Base-by-base conservation (phyloP, 352 stramenopile genomes). In the Globisporangium solare region DNA sequence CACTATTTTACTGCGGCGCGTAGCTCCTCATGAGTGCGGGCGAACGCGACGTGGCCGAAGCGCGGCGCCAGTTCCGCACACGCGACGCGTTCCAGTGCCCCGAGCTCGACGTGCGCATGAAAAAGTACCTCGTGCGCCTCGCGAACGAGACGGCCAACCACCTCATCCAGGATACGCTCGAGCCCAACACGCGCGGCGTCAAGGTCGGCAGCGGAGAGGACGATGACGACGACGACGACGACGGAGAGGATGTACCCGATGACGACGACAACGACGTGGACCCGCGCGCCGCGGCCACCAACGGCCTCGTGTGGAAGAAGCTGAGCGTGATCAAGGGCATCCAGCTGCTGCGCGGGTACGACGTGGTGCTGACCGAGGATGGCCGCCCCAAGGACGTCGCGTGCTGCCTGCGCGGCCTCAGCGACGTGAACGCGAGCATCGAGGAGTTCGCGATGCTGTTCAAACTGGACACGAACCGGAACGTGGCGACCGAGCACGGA, bases 381-480 rank as follows among this genome's bases (percentile, higher is more conserved):
- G 74, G 88, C 35, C 43, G 47, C 43, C 32, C 54, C 20, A 51
- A 52, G 11, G 54, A 60, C 31, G 45, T 39, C 5, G 67, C 76
- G 14, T 80, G 75, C 37, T 88, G 82, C 54, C 66, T 89, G 31
- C 82, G 82, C 39, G 82, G 79, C 6, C 51, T 87, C 7, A 85
- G 71, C 27, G 72, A 87, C 20, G 77, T 94, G 10, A 86, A 85
- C 56, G 84, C 82, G 10, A 90, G 79, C 54, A 83, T 94, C 56
- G 84, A 92, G 46, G 84, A 94, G 61, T 88, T 92, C 54, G 79
- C 84, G 37, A 69, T 89, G 63, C 67, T 89, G 27, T 94, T 94
- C 62, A 91, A 92, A 48, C 66, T 88, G 11, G 82, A 92, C 58
- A 82, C 79, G 39, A 85, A 76, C 64, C 68, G 68, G n/a, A 60